Evolutionary conservation across 2,329 filamentous ascomycete species (phyloP).

Genomic region (Penicillium paneum): DNA sequence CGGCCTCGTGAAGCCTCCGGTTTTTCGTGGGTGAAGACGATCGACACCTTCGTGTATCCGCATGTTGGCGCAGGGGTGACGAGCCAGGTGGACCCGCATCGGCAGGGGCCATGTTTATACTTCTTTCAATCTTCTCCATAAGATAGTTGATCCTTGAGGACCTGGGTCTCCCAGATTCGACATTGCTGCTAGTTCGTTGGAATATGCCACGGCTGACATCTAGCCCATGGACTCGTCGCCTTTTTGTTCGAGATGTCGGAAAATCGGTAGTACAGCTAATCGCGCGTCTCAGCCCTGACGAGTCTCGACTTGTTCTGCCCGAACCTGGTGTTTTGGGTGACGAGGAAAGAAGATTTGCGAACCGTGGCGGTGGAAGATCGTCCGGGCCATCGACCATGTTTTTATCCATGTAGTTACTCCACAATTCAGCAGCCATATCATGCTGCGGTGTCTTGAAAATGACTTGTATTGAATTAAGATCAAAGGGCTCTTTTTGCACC

Average conservation of each 20-base stretch:
- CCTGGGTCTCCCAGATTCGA: conserved; percentile 40
- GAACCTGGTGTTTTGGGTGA: conserved; percentile 64
- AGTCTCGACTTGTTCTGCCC: conserved; percentile 41
- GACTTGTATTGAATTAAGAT: conserved; percentile 58
- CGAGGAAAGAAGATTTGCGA: conserved; percentile 66
- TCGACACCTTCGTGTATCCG: conserved; percentile 30
- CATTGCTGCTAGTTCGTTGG: conserved; percentile 40
- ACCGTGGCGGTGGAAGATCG: conserved; percentile 54
- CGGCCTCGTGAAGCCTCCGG: conserved; percentile 7
- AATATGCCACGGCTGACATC: conserved; percentile 46
- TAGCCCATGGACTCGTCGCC: conserved; percentile 57
- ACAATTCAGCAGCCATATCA: conserved; percentile 71
- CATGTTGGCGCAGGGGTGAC: conserved; percentile 41
- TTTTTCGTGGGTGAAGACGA: conserved; percentile 34
- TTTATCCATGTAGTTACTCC: conserved; percentile 68
- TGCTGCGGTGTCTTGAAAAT: conserved; percentile 64
- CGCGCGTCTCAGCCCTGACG: conserved; percentile 58
- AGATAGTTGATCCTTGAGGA: conserved; percentile 54
- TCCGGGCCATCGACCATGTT: conserved; percentile 45
- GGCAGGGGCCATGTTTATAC: conserved; percentile 36
- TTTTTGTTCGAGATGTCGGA: conserved; percentile 61
- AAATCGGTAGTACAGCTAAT: conserved; percentile 68
- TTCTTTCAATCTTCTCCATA: conserved; percentile 63
- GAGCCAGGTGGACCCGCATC: conserved; percentile 42
- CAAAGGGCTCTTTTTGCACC: conserved; percentile 46